Conservation (phyloP, 208 protist species). For the Tetramitus jugosus region DNA sequence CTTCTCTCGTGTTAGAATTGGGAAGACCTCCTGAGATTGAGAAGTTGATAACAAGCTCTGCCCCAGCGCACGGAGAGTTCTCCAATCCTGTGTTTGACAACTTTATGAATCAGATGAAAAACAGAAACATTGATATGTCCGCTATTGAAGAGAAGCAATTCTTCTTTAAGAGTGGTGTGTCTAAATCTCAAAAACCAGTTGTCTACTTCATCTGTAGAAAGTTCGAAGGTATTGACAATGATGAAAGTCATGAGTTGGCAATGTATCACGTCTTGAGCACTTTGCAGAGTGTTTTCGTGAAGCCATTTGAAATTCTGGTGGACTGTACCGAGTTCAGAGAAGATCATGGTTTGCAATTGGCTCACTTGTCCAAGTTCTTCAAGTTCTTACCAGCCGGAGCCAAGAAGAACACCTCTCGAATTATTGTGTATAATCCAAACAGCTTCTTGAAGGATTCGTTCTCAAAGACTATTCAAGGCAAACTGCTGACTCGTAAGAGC, state of each 20-base stretch:
- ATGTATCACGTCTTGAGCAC: constrained; percentile 15
- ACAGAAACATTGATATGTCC: neutral
- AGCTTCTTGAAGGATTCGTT: neutral
- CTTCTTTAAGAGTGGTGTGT: neutral
- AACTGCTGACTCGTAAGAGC: neutral
- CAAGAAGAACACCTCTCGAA: neutral
- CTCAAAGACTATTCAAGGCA: neutral
- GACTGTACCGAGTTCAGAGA: neutral
- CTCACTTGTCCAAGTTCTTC: neutral
- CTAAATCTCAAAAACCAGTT: neutral
- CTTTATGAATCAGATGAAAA: neutral
- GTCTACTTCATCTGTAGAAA: neutral
- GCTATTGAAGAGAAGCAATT: neutral
- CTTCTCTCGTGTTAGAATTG: neutral
- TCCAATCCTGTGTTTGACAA: neutral
- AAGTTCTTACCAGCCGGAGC: neutral
- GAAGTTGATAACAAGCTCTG: neutral
- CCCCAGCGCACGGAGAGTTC: neutral
- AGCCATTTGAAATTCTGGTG: constrained; percentile 6
- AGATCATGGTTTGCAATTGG: neutral
- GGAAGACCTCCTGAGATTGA: constrained; percentile 15
- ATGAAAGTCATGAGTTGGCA: neutral
- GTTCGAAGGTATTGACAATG: neutral
- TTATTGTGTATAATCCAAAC: constrained; percentile 16
- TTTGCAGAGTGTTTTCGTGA: neutral